Conservation (phyloP, 2,329 filamentous ascomycete species). For the Dryadomyces quercivorus region DNA sequence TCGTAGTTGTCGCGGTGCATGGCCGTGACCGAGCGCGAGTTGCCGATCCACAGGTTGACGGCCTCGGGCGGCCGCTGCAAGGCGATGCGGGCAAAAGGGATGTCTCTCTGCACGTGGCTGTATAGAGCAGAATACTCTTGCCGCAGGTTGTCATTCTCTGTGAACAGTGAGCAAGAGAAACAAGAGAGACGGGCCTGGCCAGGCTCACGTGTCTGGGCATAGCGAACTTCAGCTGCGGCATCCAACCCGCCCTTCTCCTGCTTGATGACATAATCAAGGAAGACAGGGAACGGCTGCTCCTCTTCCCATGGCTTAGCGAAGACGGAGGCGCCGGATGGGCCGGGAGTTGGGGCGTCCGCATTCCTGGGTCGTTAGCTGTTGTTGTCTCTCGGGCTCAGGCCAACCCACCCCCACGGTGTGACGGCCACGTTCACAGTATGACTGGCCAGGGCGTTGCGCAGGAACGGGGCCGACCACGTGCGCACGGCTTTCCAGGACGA, state of each 20-base stretch:
- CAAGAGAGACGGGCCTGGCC: not conserved
- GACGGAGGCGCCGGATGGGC: slow-evolving; percentile 24
- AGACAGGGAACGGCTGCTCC: slow-evolving; percentile 46
- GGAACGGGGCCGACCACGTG: slow-evolving; percentile 50
- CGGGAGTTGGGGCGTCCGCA: slow-evolving; percentile 39
- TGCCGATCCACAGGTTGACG: slow-evolving; percentile 75
- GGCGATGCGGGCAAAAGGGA: slow-evolving; percentile 63
- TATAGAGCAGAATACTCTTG: slow-evolving; percentile 57
- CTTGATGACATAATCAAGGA: slow-evolving; percentile 46
- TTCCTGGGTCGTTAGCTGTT: slow-evolving; percentile 18
- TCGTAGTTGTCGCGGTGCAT: slow-evolving; percentile 78
- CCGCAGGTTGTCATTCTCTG: slow-evolving; percentile 71
- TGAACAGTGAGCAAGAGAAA: not conserved
- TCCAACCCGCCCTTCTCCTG: slow-evolving; percentile 36
- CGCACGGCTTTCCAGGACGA: slow-evolving; percentile 48
- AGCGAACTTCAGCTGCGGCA: slow-evolving; percentile 40
- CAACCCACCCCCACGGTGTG: slow-evolving; percentile 54
- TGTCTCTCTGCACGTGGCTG: slow-evolving; percentile 46
- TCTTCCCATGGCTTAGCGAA: slow-evolving; percentile 66
- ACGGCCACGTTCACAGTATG: slow-evolving; percentile 61
- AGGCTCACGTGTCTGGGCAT: slow-evolving; percentile 60
- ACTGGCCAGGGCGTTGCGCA: slow-evolving; percentile 40
- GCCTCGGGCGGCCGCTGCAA: slow-evolving; percentile 57
- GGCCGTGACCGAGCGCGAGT: slow-evolving; percentile 55
- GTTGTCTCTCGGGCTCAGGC: not conserved